Conservation (phyloP, 1,284 basidiomycete species). For the Marasmius oreades region DNA sequence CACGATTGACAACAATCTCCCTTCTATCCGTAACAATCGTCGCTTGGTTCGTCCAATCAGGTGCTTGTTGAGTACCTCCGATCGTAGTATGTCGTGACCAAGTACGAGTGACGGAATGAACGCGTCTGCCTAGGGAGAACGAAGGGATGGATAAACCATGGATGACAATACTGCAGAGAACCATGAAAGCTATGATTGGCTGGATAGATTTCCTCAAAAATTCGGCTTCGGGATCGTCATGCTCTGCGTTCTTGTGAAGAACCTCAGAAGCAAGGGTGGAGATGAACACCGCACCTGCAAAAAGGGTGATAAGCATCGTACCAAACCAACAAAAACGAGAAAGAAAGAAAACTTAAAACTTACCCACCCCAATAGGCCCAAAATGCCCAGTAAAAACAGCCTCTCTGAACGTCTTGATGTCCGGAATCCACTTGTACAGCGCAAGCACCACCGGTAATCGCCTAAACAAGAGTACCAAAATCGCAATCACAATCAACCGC, state of each 20-base stretch:
- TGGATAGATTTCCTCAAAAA: slow-evolving; percentile 75
- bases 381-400: slow-evolving; percentile 91
- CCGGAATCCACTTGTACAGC: slow-evolving; percentile 88
- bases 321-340: background rate
- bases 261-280: slow-evolving; percentile 78
- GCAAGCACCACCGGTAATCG: slow-evolving; percentile 82
- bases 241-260: slow-evolving; percentile 52
- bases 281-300: slow-evolving; percentile 81
- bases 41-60: slow-evolving; percentile 74
- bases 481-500: slow-evolving; percentile 79
- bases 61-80: slow-evolving; percentile 17
- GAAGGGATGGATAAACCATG: slow-evolving; percentile 93
- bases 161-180: slow-evolving; percentile 80
- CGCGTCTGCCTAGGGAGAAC: slow-evolving; percentile 86
- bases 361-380: slow-evolving; percentile 87
- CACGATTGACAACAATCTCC: slow-evolving; percentile 80
- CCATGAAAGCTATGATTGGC: slow-evolving; percentile 90
- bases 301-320: slow-evolving; percentile 4
- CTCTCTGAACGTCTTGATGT: slow-evolving; percentile 87
- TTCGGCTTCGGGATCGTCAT: slow-evolving; percentile 59
- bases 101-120: slow-evolving; percentile 85
- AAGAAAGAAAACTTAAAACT: slow-evolving; percentile 23
- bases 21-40: slow-evolving; percentile 62
- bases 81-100: slow-evolving; percentile 52
- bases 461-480: slow-evolving; percentile 76